These are phyloP conservation scores for Fusarium mundagurra DNA, from an alignment of 2,329 filamentous ascomycete species.

Conservation along the genomic window DNA sequence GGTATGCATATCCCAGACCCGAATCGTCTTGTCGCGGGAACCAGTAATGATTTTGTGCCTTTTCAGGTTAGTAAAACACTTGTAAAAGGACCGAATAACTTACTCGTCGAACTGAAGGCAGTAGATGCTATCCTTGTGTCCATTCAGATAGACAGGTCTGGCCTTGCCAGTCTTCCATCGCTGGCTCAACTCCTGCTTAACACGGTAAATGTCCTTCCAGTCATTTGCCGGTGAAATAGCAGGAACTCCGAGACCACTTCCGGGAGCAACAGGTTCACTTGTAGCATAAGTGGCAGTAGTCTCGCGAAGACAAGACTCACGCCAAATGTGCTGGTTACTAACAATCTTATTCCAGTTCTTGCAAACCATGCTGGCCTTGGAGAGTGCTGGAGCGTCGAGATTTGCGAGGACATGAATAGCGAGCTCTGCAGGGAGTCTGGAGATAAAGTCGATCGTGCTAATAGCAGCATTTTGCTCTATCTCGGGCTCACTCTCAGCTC, in stretches of 20 bases:
- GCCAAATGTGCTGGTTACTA: conserved; percentile 69
- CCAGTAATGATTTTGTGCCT: conserved; percentile 96
- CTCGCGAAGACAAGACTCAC: conserved; percentile 69
- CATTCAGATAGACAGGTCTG: conserved; percentile 87
- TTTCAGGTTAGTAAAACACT: conserved; percentile 47
- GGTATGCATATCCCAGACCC: conserved; percentile 94
- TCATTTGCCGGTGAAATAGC: conserved; percentile 69
- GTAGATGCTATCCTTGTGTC: conserved; percentile 95
- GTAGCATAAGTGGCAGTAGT: conserved; percentile 70
- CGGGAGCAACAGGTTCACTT: conserved; percentile 60
- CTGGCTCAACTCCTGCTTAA: conserved; percentile 77
- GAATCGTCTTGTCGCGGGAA: conserved; percentile 93
- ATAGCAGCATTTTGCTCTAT: conserved; percentile 53
- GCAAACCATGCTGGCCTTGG: conserved; percentile 61
- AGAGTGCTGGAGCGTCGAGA: conserved; percentile 63
- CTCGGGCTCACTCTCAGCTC: conserved; percentile 47
- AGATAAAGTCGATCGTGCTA: conserved; percentile 67
- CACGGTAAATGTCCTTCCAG: conserved; percentile 87
- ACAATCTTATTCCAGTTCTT: conserved; percentile 59
- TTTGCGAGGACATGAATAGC: conserved; percentile 67
- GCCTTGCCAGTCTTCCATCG: conserved; percentile 85
- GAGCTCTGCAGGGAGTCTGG: conserved; percentile 65
- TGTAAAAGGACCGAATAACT: conserved; percentile 45
- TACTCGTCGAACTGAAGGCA: conserved; percentile 98
- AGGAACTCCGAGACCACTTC: conserved; percentile 67